Evolutionary conservation across 495 filamentous ascomycete genomes (phyloP).

Genomic region (Wilcoxina mikolae): DNA sequence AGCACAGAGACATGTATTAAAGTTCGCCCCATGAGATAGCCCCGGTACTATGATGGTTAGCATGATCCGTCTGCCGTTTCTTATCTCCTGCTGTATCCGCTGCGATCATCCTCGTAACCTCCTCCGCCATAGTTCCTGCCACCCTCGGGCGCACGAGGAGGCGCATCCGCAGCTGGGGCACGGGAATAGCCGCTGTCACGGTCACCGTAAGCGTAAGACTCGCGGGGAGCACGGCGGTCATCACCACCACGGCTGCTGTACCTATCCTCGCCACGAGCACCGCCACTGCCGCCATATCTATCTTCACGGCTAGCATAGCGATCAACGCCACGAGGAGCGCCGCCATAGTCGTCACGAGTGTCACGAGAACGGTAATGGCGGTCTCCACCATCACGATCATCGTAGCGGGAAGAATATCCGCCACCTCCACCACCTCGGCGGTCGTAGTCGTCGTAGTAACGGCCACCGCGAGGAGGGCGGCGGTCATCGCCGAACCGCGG

Average conservation of each 20-base stretch:
- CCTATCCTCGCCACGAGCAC: slow-evolving; percentile 33
- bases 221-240: slow-evolving; percentile 39
- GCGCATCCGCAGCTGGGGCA: slow-evolving; percentile 34
- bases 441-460: slow-evolving; percentile 40
- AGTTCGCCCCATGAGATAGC: neutral
- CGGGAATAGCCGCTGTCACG: slow-evolving; percentile 42
- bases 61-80: neutral
- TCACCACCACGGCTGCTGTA: slow-evolving; percentile 33
- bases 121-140: slow-evolving; percentile 46
- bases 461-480: slow-evolving; percentile 31
- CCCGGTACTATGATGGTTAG: slow-evolving; percentile 5
- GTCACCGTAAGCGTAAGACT: slow-evolving; percentile 31
- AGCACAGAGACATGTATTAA: slow-evolving; percentile 1
- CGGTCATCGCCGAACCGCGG: slow-evolving; percentile 30
- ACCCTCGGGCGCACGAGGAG: slow-evolving; percentile 44
- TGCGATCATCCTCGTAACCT: slow-evolving; percentile 39
- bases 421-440: slow-evolving; percentile 38
- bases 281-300: slow-evolving; percentile 45
- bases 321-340: slow-evolving; percentile 45
- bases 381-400: slow-evolving; percentile 39
- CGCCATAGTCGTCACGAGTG: slow-evolving; percentile 47
- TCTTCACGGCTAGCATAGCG: slow-evolving; percentile 49
- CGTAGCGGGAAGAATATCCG: slow-evolving; percentile 44
- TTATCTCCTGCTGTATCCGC: slow-evolving; percentile 23
- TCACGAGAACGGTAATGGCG: slow-evolving; percentile 39